A percentile compares a stretch with the other conserved stretches of the same genome.
Evolutionary conservation across 108 stramenopile genomes (phyloP).

Genomic region (Conticribra weissflogii): DNA sequence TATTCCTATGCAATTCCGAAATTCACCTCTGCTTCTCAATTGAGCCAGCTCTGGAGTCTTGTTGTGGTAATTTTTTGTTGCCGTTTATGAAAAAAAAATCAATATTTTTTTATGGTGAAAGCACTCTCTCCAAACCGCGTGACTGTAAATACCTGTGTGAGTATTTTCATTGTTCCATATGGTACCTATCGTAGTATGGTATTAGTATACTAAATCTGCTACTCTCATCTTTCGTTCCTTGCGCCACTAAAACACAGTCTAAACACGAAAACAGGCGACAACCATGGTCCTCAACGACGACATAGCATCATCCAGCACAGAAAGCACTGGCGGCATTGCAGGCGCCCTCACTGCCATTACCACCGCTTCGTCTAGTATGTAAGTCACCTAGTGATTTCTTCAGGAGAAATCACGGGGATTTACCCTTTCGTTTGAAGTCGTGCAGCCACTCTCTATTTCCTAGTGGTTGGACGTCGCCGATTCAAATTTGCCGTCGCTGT

Average conservation of each 20-base stretch:
- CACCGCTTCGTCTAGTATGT: constrained; percentile 42
- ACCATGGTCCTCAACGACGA: constrained; percentile 49
- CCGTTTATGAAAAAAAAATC: too few species aligned
- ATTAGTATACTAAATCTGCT: background rate
- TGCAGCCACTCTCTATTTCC: background rate
- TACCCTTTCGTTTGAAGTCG: background rate
- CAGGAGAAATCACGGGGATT: background rate
- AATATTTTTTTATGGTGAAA: too few species aligned
- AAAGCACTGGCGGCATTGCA: constrained; percentile 25
- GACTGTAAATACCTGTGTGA: too few species aligned
- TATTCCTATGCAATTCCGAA: too few species aligned
- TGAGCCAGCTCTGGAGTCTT: too few species aligned
- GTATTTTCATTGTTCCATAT: too few species aligned
- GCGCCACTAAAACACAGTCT: background rate
- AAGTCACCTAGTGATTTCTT: background rate
- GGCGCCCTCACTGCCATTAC: constrained; percentile 38
- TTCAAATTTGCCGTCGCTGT: too few species aligned
- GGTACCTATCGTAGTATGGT: too few species aligned
- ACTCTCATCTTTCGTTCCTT: background rate
- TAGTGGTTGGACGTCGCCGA: too few species aligned
- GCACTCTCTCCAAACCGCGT: too few species aligned
- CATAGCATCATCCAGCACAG: constrained; percentile 20
- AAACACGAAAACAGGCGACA: background rate
- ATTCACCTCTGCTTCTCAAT: too few species aligned
- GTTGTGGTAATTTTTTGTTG: too few species aligned